Base-by-base conservation (phyloP, 257 asterid species). In the Forsythia viridissima region DNA sequence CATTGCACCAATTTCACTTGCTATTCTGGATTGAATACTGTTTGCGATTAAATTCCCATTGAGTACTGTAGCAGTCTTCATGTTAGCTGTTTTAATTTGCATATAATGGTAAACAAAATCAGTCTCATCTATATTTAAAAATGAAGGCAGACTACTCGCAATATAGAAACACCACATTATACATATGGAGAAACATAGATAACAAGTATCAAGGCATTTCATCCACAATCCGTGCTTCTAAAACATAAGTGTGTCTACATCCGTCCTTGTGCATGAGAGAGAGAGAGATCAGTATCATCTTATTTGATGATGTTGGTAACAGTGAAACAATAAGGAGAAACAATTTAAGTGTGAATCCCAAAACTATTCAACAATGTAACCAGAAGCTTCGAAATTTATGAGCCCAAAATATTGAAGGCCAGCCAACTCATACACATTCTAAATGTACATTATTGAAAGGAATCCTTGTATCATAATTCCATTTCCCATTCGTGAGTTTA, bases 1-100 rank as follows among this genome's bases (percentile, higher is more conserved):
- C 84, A 83, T 80, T 66, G 59, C 73, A 36, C 3, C 12, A 46
- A 83, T 59, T 76, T 83, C 82, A 66, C 70, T 48, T 67, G 82
- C 80, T 68, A 80, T 73, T 77, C 43, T 39, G 12, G 82, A 68
- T 74, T 77, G 73, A 67, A 76, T 73, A 69, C 76, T 73, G 4
- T 68, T 73, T 10, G 82, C 82, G 11, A 83, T 73, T 44, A 52
- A 36, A 61, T 76, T 83, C 21, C 80, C 84, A 6, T 73, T 65
- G 15, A 83, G 76, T 3, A 80, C 18, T 2, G 59, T 40, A 41
- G 79, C 79, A 24, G 44, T 75, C 37, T 42, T 34, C 41, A 37
- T 76, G 30, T 46, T 79, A 48, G 67, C 78, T 78, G 80, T 73
- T 73, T 70, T 73, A 48, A 36, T 8, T 67, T 78, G 41, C 20